phyloP scores from a whole-genome alignment of 176 grass and related monocot genomes.

The Paspalum vaginatum region DNA sequence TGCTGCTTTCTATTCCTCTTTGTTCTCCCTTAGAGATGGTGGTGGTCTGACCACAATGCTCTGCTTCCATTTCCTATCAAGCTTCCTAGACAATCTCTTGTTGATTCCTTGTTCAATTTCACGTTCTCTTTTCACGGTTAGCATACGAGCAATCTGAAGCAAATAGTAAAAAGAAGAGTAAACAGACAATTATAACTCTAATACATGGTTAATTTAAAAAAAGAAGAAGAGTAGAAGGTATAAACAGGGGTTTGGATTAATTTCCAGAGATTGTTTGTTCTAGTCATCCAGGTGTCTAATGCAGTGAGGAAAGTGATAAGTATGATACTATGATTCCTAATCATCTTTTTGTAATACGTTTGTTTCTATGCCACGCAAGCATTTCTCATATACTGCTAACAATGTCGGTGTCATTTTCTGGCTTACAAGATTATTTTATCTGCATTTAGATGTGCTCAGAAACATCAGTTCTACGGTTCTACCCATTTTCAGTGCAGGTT shows the following conservation, averaged over 20 bases:
- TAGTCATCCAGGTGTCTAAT: not conserved
- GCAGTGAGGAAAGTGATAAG: constrained; percentile 2
- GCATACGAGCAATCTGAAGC: constrained; percentile 83
- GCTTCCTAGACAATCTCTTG: constrained; percentile 93
- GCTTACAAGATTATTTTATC: constrained; percentile 4
- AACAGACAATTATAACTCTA: constrained; percentile 33
- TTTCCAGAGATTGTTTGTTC: constrained; percentile 5
- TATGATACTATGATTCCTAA: constrained; percentile 19
- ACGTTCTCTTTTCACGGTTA: constrained; percentile 96
- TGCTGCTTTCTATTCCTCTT: constrained; percentile 62
- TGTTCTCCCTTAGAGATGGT: constrained; percentile 83
- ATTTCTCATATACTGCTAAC: not conserved
- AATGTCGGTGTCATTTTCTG: not conserved
- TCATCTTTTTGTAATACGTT: not conserved
- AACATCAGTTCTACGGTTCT: not conserved
- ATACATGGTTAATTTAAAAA: not conserved
- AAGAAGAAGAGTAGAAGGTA: not conserved
- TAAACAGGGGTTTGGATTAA: not conserved
- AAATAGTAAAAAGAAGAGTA: constrained; percentile 23
- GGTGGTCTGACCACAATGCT: constrained; percentile 86
- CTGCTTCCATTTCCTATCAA: constrained; percentile 97
- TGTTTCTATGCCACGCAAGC: not conserved
- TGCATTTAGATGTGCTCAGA: not conserved
- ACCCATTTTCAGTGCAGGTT: not conserved
- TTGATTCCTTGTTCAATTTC: constrained; percentile 92